Percentiles rank a stretch among this genome's conserved stretches.
Conservation (phyloP, 1,284 basidiomycete genomes). For the Papiliotrema flavescens region DNA sequence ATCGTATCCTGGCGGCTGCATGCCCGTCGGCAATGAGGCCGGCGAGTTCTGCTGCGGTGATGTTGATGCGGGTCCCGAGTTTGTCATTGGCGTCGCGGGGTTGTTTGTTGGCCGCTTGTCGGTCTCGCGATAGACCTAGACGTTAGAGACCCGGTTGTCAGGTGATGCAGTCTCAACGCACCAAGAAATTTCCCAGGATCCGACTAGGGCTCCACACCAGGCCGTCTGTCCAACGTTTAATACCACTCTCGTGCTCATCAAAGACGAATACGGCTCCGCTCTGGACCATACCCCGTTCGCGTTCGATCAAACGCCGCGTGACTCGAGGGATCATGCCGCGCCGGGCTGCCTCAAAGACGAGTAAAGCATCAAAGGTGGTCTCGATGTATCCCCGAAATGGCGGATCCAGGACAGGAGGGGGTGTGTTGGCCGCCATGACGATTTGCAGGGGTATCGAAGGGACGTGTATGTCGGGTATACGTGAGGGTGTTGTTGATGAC, state of each 20-base stretch:
- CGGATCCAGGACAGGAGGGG: conserved; percentile 59
- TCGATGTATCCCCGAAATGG: conserved; percentile 92
- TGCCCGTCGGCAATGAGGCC: conserved; percentile 1
- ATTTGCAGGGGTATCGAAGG: background rate
- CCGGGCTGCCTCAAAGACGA: conserved; percentile 91
- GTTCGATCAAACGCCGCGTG: conserved; percentile 87
- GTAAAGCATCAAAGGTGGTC: conserved; percentile 88
- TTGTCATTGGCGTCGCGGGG: conserved; percentile 10
- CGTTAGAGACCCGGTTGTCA: background rate
- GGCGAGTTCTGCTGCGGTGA: conserved; percentile 13
- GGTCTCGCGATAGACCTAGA: conserved; percentile 77
- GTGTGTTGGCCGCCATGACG: background rate
- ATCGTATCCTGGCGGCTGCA: conserved; percentile 6
- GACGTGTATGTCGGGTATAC: background rate
- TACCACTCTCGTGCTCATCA: conserved; percentile 94
- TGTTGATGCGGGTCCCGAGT: conserved; percentile 1
- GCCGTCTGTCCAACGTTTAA: conserved; percentile 98
- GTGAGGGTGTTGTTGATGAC: background rate
- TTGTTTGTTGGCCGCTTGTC: conserved; percentile 57
- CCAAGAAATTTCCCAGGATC: conserved; percentile 85
- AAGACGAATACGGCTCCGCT: conserved; percentile 96
- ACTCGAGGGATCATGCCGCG: conserved; percentile 87
- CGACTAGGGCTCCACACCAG: conserved; percentile 71
- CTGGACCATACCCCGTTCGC: conserved; percentile 86
- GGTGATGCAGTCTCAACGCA: conserved; percentile 28